These are phyloP conservation scores for Chaetomium fimeti DNA, from an alignment of 495 filamentous ascomycete genomes.

Conservation along the genomic window DNA sequence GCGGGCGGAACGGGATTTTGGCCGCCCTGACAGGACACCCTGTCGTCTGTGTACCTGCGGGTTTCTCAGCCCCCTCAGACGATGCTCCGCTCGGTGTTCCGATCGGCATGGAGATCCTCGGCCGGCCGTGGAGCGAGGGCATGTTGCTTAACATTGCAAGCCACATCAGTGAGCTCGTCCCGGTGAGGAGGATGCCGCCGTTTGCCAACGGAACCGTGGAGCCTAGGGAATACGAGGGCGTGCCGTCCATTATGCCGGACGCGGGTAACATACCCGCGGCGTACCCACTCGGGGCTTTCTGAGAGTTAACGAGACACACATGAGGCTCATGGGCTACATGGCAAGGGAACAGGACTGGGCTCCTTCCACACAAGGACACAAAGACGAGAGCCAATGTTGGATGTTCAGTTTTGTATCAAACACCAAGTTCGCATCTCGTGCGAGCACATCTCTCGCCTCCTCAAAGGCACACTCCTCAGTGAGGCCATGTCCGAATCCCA, in stretches of 20 bases:
- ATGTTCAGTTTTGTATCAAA: neutral
- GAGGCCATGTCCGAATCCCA: neutral
- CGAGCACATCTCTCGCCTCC: neutral
- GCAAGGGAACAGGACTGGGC: neutral
- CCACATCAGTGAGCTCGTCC: slow-evolving; percentile 44
- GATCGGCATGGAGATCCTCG: slow-evolving; percentile 64
- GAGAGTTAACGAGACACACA: too few species aligned
- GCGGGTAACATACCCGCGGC: slow-evolving; percentile 38
- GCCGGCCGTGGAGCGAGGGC: slow-evolving; percentile 53
- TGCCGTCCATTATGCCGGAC: slow-evolving; percentile 47
- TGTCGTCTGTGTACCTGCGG: slow-evolving; percentile 58
- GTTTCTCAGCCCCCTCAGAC: slow-evolving; percentile 41
- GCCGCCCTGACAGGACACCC: slow-evolving; percentile 63
- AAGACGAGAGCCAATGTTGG: too few species aligned
- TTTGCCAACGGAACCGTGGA: slow-evolving; percentile 42
- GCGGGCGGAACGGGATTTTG: slow-evolving; percentile 62
- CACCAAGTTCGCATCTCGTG: neutral
- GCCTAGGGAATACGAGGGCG: slow-evolving; percentile 33
- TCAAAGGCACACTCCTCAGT: neutral
- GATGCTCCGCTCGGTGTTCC: slow-evolving; percentile 58
- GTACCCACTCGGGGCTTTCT: slow-evolving; percentile 48
- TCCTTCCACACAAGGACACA: neutral
- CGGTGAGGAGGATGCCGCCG: slow-evolving; percentile 47
- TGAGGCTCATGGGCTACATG: neutral
- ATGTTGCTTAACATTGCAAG: slow-evolving; percentile 51